A percentile compares a stretch with the other conserved stretches of the same genome.
Evolutionary conservation across 495 filamentous ascomycete species (phyloP).

Genomic region (Pyronema omphalodes): DNA sequence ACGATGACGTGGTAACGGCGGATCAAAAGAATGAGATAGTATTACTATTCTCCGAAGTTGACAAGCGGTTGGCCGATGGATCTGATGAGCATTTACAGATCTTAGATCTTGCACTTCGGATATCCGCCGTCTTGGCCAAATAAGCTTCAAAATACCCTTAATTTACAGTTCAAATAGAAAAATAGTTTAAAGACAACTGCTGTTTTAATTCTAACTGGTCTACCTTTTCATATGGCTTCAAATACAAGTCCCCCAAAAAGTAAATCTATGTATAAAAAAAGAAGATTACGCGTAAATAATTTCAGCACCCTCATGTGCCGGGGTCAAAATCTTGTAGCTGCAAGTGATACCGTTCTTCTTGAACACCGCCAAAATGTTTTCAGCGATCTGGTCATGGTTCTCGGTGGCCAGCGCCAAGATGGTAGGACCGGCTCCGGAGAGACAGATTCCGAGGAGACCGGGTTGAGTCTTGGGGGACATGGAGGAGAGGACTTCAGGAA

Average conservation of each 20-base stretch:
- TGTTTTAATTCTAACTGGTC: neutral
- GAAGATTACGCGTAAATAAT: constrained; percentile 30
- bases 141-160: neutral
- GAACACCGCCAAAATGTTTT: constrained; percentile 53
- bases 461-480: constrained; percentile 71
- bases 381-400: constrained; percentile 70
- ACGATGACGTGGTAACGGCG: constrained; percentile 65
- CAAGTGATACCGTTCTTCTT: constrained; percentile 52
- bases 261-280: too few species aligned
- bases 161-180: neutral
- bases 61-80: constrained; percentile 93
- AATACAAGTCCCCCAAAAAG: too few species aligned
- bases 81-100: constrained; percentile 87
- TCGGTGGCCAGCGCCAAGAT: constrained; percentile 80
- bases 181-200: too few species aligned
- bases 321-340: constrained; percentile 72
- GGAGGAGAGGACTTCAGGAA: constrained; percentile 73
- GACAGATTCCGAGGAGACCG: constrained; percentile 76
- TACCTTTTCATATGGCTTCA: too few species aligned
- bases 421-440: constrained; percentile 85
- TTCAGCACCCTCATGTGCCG: constrained; percentile 63
- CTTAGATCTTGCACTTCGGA: constrained; percentile 61
- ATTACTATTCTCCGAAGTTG: constrained; percentile 73
- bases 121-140: constrained; percentile 51
- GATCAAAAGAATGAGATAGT: constrained; percentile 81